Evolutionary conservation across 176 grass and related monocot species (phyloP).

Genomic region (Eremochloa ophiuroides): DNA sequence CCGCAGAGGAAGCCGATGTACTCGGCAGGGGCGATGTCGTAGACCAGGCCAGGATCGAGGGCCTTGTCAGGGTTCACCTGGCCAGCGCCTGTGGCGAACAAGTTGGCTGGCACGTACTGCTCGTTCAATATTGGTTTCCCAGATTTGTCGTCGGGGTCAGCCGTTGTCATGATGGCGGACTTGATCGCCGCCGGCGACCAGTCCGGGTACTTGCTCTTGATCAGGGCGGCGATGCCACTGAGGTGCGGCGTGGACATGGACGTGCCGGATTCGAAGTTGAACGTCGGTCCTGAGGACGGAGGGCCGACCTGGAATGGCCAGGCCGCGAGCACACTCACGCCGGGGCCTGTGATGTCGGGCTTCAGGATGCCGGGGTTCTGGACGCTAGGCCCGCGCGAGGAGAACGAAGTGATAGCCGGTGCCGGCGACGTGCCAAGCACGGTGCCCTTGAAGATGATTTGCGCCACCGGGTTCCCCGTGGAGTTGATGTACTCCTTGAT

Average conservation of each 20-base stretch:
- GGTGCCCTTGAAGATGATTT: slow-evolving; percentile 36
- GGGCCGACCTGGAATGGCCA: slow-evolving; percentile 42
- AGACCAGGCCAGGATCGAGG: slow-evolving; percentile 31
- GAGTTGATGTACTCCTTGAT: slow-evolving; percentile 38
- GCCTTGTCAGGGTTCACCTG: slow-evolving; percentile 41
- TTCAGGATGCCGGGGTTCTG: slow-evolving; percentile 21
- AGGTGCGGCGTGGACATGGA: slow-evolving; percentile 63
- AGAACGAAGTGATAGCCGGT: slow-evolving; percentile 33
- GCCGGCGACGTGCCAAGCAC: slow-evolving; percentile 34
- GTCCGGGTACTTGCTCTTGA: slow-evolving; percentile 29
- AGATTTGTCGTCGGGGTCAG: slow-evolving; percentile 10
- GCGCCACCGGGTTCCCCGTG: slow-evolving; percentile 1
- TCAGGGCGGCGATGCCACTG: slow-evolving; percentile 38
- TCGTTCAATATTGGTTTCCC: slow-evolving; percentile 24
- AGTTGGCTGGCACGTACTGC: slow-evolving; percentile 8
- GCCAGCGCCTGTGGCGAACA: slow-evolving; percentile 32
- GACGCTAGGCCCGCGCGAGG: slow-evolving; percentile 31
- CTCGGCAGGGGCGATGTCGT: not conserved
- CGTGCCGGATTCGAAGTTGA: slow-evolving; percentile 50
- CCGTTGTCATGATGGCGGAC: slow-evolving; percentile 45
- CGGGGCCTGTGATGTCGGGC: slow-evolving; percentile 40
- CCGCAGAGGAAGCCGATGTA: slow-evolving; percentile 47
- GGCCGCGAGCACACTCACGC: slow-evolving; percentile 44
- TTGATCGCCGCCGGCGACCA: slow-evolving; percentile 45
- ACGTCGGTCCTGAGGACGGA: not conserved